A percentile compares a stretch with the other conserved stretches of the same genome.
These are phyloP conservation scores for Lentinula sp. DNA, from an alignment of 768 basidiomycete genomes.

Conservation along the genomic window DNA sequence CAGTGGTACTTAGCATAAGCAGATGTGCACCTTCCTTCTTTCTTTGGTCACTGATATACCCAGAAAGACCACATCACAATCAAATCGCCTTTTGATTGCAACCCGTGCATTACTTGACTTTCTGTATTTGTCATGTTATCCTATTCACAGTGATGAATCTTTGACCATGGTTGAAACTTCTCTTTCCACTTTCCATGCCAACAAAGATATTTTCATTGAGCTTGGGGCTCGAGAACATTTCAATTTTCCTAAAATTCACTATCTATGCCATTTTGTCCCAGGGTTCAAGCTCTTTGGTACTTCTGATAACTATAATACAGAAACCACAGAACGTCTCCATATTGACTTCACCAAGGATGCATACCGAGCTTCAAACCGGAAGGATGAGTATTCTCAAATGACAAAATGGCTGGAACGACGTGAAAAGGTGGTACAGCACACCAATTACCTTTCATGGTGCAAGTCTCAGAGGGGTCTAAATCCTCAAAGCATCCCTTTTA, in stretches of 20 bases:
- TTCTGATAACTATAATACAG: slow-evolving; percentile 20
- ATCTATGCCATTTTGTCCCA: slow-evolving; percentile 14
- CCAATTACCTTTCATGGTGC: not conserved
- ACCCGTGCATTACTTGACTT: slow-evolving; percentile 17
- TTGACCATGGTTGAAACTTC: slow-evolving; percentile 15
- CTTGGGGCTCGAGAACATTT: slow-evolving; percentile 20
- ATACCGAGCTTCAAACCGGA: slow-evolving; percentile 13
- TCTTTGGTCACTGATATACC: slow-evolving; percentile 16
- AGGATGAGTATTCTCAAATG: slow-evolving; percentile 18
- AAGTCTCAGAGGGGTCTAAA: not conserved
- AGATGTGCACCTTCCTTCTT: slow-evolving; percentile 18
- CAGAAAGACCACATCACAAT: not conserved
- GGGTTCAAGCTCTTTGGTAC: slow-evolving; percentile 17
- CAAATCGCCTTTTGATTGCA: slow-evolving; percentile 10
- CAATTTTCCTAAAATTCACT: slow-evolving; percentile 22
- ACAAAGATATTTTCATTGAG: slow-evolving; percentile 24
- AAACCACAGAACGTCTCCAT: slow-evolving; percentile 4
- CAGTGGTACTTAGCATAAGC: not conserved
- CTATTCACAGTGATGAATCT: slow-evolving; percentile 8
- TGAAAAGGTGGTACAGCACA: not conserved
- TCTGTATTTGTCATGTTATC: no score
- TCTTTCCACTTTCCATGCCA: slow-evolving; percentile 22
- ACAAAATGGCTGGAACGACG: slow-evolving; percentile 1
- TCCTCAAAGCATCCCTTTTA: not conserved
- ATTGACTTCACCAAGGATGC: no score